Evolutionary conservation across 176 grass and related monocot genomes (phyloP), one percentile per base, ranked within the genome.

Genomic region (Ananas comosus): DNA sequence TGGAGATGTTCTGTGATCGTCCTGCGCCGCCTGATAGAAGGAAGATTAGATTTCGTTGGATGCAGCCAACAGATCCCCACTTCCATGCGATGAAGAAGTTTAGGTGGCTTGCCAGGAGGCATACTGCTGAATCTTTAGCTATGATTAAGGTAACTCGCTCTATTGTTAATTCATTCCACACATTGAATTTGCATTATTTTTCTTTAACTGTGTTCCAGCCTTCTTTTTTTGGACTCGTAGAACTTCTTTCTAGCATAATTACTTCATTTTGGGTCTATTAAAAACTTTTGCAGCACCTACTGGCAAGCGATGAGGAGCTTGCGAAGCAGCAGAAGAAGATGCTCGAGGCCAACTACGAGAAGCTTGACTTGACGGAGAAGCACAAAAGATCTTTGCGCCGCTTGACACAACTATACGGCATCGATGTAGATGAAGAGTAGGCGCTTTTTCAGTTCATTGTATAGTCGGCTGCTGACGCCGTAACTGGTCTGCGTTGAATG

Each of bases 141-240:
- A 58, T 96, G 49, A 68, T 96, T 54, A 91, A 86, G 89, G 93
- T 96, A 84, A 53, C 16, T 24, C 12, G 23, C 19, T 63, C 22
- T 47, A 25, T 18, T 52, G 2, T 18, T 69, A 66, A 70, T 10
- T 42, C 13, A 17, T 11, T 57, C 11, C 9, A 1, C 21, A 61
- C 6, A 7, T 17, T 16, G 21, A 18, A 19, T 2, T 22, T 17
- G 16, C 21, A 16, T 17, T 14, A 9, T 59, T 14, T 8, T 59
- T 1, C 56, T 17, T 17, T 17, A 57, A 57, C 29, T 58, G 13
- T 58, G 54, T 17, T 7, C 18, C 7, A 58, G 14, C 54, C 54
- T 58, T 58, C 18, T 58, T 12, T n/a, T 59, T 42, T 42, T 42
- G 33, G 33, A 18, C 14, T 73, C 49, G 33, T 88, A 57, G 5